Evolutionary conservation across 495 filamentous ascomycete species (phyloP).

Genomic region (Friedmanniomyces simplex): DNA sequence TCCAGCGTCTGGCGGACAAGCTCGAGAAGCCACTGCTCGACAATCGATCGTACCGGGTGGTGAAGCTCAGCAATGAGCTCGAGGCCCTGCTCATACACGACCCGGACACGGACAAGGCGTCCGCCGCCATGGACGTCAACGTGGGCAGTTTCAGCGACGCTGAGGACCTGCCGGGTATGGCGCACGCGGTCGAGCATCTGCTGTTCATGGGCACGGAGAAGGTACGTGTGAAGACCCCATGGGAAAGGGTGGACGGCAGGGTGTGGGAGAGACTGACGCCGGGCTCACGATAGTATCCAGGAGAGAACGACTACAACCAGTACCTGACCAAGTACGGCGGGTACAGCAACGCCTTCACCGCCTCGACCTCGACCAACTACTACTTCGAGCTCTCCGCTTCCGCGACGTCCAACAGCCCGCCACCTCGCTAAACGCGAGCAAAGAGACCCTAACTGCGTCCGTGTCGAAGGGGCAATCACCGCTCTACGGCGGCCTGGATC

Average conservation of each 20-base stretch:
- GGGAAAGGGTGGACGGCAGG: neutral
- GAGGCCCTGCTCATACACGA: conserved; percentile 93
- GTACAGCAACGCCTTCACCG: conserved; percentile 90
- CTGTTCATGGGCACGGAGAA: conserved; percentile 99
- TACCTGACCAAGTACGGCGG: conserved; percentile 85
- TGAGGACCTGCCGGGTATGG: conserved; percentile 85
- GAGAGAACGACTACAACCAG: conserved; percentile 91
- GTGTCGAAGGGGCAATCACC: conserved; percentile 43
- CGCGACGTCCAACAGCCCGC: conserved; percentile 25
- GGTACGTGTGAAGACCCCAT: conserved; percentile 35
- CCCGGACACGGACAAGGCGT: conserved; percentile 91
- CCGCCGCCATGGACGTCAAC: conserved; percentile 88
- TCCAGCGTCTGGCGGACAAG: conserved; percentile 62
- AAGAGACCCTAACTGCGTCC: conserved; percentile 12
- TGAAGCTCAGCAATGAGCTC: conserved; percentile 76
- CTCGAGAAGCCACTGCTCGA: conserved; percentile 84
- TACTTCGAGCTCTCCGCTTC: conserved; percentile 89
- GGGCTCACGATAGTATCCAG: conserved; percentile 56
- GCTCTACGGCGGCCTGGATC: conserved; percentile 80
- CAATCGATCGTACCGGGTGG: conserved; percentile 78
- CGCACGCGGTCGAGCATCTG: conserved; percentile 84
- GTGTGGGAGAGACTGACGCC: conserved; percentile 11
- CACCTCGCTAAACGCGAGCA: conserved; percentile 16
- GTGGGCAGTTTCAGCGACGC: conserved; percentile 91
- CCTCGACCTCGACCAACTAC: conserved; percentile 89